Percentiles rank a stretch among this genome's conserved stretches.
Evolutionary conservation across 768 basidiomycete genomes (phyloP).

Genomic region (Porpolomopsis calyptriformis): DNA sequence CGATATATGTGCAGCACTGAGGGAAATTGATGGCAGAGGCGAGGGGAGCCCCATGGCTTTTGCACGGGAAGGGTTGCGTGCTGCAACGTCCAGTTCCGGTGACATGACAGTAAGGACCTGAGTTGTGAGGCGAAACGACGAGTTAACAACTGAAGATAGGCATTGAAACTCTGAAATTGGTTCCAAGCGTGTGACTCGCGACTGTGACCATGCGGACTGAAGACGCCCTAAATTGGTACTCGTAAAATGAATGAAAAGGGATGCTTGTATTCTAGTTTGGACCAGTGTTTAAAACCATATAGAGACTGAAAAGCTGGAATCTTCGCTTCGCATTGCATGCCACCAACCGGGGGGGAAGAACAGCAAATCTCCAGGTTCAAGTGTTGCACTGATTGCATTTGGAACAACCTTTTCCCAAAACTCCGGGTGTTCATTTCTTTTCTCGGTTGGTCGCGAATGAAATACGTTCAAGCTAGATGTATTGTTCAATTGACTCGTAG

Average conservation of each 20-base stretch:
- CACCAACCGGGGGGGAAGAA: conserved; percentile 92
- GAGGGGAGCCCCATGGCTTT: neutral
- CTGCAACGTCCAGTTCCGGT: conserved; percentile 1
- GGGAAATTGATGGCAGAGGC: conserved; percentile 7
- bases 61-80: neutral
- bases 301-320: conserved; percentile 76
- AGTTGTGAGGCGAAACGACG: neutral
- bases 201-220: too few relatives aligned
- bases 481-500: conserved; percentile 49
- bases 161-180: neutral
- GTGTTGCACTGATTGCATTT: conserved; percentile 45
- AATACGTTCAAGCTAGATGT: conserved; percentile 83
- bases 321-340: conserved; percentile 84
- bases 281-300: conserved; percentile 93
- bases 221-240: too few relatives aligned
- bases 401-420: conserved; percentile 53
- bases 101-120: conserved; percentile 1
- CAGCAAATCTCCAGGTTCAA: conserved; percentile 77
- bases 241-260: too few relatives aligned
- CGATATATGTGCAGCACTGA: conserved; percentile 32
- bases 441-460: conserved; percentile 12
- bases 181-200: neutral
- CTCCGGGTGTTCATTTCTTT: conserved; percentile 26
- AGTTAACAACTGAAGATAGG: neutral
- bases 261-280: neutral